Conservation (phyloP, 768 basidiomycete species). For the Pleurotus salmoneostramineus region DNA sequence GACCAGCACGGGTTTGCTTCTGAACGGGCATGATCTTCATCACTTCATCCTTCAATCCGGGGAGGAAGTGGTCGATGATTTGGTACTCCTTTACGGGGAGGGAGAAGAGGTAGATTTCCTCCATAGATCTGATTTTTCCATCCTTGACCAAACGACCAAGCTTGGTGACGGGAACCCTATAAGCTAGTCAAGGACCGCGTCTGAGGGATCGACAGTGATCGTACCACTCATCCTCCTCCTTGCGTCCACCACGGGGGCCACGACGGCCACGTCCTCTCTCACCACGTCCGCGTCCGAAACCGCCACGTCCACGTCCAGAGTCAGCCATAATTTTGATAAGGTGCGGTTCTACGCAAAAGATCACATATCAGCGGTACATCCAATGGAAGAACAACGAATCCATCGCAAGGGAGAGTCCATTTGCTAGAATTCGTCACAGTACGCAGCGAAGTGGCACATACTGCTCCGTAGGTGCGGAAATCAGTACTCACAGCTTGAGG, state of each 20-base stretch:
- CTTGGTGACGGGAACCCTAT: conserved; percentile 96
- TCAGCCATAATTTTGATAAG: conserved; percentile 64
- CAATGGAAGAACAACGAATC: neutral
- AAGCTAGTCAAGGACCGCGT: neutral
- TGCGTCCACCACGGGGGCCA: conserved; percentile 93
- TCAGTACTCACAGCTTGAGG: conserved; percentile 5
- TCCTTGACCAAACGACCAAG: conserved; percentile 99
- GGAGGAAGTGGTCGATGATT: conserved; percentile 99
- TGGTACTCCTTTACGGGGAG: conserved; percentile 99
- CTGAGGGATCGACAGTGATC: conserved; percentile 13
- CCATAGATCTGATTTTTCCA: conserved; percentile 99
- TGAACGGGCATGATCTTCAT: conserved; percentile 99
- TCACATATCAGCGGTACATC: conserved; percentile 1
- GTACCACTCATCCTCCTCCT: conserved; percentile 99
- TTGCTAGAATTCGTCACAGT: neutral
- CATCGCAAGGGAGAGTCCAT: neutral
- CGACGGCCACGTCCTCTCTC: conserved; percentile 86
- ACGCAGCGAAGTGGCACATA: neutral
- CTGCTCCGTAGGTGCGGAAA: neutral
- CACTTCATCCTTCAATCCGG: conserved; percentile 98
- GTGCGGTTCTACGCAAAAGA: neutral
- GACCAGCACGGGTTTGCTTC: conserved; percentile 99
- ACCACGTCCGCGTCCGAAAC: conserved; percentile 87
- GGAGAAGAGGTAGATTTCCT: conserved; percentile 99
- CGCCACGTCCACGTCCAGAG: conserved; percentile 64